Conservation (phyloP, 768 basidiomycete species). For the Lanmaoa pseudosensibilis region DNA sequence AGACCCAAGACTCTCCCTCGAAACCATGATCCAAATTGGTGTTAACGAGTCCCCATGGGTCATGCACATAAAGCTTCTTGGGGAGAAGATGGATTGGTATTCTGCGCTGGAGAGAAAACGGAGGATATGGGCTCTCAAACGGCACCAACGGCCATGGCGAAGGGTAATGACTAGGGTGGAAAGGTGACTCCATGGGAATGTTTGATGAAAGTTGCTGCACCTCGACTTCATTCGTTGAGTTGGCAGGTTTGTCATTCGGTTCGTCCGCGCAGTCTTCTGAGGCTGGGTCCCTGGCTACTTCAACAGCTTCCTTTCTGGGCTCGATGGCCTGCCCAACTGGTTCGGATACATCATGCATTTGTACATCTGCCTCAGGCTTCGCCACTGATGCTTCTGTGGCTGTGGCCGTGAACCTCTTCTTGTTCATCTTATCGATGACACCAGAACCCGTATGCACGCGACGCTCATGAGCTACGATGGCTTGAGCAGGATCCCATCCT, state of each 20-base stretch:
- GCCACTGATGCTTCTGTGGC: not conserved
- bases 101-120: slow-evolving; percentile 27
- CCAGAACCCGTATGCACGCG: not conserved
- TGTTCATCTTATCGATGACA: not conserved
- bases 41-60: slow-evolving; percentile 38
- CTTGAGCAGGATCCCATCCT: slow-evolving; percentile 16
- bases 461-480: slow-evolving; percentile 9
- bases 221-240: not conserved
- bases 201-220: not conserved
- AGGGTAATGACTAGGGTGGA: slow-evolving; percentile 37
- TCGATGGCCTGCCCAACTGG: not conserved
- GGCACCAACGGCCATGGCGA: slow-evolving; percentile 42
- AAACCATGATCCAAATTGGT: too few relatives aligned
- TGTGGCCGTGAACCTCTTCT: too few relatives aligned
- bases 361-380: not conserved
- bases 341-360: not conserved
- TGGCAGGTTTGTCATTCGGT: not conserved
- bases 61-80: slow-evolving; percentile 43
- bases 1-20: slow-evolving; percentile 21
- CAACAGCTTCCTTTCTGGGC: not conserved
- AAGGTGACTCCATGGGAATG: slow-evolving; percentile 18
- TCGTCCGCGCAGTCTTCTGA: not conserved
- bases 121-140: slow-evolving; percentile 30
- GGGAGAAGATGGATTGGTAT: slow-evolving; percentile 40
- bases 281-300: not conserved